Conservation (phyloP, 768 basidiomycete species). For the Daedalea quercina region DNA sequence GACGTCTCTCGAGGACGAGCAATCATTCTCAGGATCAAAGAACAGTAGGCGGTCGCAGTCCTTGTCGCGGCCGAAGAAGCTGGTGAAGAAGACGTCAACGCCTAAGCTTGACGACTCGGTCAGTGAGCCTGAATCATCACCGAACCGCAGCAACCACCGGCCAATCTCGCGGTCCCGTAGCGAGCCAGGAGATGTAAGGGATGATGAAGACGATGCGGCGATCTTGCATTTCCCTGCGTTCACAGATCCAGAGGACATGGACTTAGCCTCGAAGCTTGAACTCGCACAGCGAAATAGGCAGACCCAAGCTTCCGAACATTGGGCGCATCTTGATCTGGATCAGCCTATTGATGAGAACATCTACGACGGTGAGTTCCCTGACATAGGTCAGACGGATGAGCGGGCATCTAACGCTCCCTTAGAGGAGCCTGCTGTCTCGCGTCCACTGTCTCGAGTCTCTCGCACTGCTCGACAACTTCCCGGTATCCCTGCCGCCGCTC, state of each 20-base stretch:
- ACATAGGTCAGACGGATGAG: constrained; percentile 1
- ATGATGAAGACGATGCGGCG: constrained; percentile 27
- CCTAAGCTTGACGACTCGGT: constrained; percentile 29
- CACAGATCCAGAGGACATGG: constrained; percentile 65
- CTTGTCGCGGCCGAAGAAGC: constrained; percentile 38
- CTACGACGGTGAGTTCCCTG: constrained; percentile 59
- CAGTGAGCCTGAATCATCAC: constrained; percentile 22
- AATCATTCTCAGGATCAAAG: constrained; percentile 26
- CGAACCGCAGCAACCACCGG: not conserved
- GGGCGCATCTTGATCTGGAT: constrained; percentile 35
- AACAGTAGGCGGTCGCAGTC: constrained; percentile 27
- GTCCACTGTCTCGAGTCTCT: constrained; percentile 42
- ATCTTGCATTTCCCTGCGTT: constrained; percentile 24
- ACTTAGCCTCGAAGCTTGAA: constrained; percentile 72
- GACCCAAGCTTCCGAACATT: constrained; percentile 53
- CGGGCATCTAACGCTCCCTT: constrained; percentile 3
- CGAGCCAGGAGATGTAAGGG: constrained; percentile 36
- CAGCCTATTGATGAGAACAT: constrained; percentile 57
- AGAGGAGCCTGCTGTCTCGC: constrained; percentile 54
- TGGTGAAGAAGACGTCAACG: constrained; percentile 41
- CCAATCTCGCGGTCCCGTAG: constrained; percentile 27
- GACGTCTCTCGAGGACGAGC: constrained; percentile 57
- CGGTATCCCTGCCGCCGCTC: constrained; percentile 27
- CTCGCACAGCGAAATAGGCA: constrained; percentile 81
- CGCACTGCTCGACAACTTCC: constrained; percentile 11